phyloP scores from a whole-genome alignment of 371 early-diverging fungal species.

The Thermomucor indicae-seudaticae region DNA sequence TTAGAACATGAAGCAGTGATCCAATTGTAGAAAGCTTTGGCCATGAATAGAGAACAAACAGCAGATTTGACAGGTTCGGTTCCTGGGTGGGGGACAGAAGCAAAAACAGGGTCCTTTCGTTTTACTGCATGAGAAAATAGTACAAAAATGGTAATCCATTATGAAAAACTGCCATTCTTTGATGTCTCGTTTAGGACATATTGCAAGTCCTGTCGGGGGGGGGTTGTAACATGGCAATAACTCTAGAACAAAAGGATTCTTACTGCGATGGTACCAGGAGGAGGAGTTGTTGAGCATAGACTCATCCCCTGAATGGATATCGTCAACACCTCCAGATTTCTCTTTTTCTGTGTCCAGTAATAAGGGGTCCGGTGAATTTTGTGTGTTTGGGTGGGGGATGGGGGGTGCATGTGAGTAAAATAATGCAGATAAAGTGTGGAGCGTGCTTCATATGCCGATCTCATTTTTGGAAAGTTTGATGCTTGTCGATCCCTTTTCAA shows the following conservation, averaged over 20 bases:
- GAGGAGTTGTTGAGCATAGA: too few relatives aligned
- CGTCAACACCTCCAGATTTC: constrained; percentile 4
- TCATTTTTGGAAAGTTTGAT: too few relatives aligned
- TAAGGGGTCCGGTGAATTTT: neutral
- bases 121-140: neutral
- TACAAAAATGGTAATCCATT: neutral
- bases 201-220: constrained; percentile 1
- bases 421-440: too few relatives aligned
- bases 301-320: constrained; percentile 2
- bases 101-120: neutral
- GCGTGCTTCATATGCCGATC: too few relatives aligned
- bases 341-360: neutral
- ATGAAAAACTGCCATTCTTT: constrained; percentile 1
- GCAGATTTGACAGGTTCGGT: neutral
- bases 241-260: neutral
- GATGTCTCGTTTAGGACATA: constrained; percentile 1
- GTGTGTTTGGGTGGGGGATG: neutral
- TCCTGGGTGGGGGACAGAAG: neutral
- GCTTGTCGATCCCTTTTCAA: too few relatives aligned
- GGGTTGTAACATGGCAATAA: neutral
- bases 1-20: too few relatives aligned
- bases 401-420: neutral
- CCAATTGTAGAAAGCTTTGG: too few relatives aligned
- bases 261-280: too few relatives aligned
- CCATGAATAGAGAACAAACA: too few relatives aligned